Evolutionary conservation across 2,329 filamentous ascomycete species (phyloP), one percentile per base, ranked within the genome.

Genomic region (Samsoniella hepiali): DNA sequence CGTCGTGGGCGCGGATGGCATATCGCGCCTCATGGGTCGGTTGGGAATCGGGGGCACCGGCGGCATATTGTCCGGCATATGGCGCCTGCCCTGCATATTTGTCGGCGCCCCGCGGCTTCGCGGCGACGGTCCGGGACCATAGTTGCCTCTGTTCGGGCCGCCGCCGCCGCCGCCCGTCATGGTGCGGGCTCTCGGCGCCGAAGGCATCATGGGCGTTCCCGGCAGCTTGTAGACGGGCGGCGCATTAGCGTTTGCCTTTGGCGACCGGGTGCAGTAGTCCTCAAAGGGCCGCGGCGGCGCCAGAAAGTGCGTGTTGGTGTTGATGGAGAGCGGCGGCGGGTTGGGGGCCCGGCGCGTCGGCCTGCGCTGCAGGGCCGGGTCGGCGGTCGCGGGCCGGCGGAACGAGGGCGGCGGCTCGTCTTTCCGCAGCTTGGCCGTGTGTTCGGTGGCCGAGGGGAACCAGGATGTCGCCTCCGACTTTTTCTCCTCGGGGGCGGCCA

Each of bases 321-420:
- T 87, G 47, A 92, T 80, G 69, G 91, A 40, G 15, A 40, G 89
- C 36, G 93, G 76, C 6, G 93, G 79, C 1, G 90, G 89, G 65
- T 57, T 22, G 38, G 15, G 47, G 10, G 47, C 31, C 2, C 55
- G 55, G 15, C 62, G 55, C 31, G 22, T 22, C 22, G 15, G 60
- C 32, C 34, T 50, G 45, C 27, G 17, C 7, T 63, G 55, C 13
- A 63, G 56, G 49, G 45, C 65, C 34, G 40, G 65, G 62, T 71
- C 74, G 13, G 69, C 70, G 4, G 71, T 68, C 13, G 67, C 66
- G 36, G 72, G 71, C 29, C 69, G 70, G 55, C 64, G 56, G 34
- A 56, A 60, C 10, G 51, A 27, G 40, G 69, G 65, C 6, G 67
- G 63, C 27, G 61, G 66, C 49, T 63, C 63, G 11, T 64, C 34